phyloP scores from a whole-genome alignment of 75 land plant species.

The Sequoiadendron giganteum region DNA sequence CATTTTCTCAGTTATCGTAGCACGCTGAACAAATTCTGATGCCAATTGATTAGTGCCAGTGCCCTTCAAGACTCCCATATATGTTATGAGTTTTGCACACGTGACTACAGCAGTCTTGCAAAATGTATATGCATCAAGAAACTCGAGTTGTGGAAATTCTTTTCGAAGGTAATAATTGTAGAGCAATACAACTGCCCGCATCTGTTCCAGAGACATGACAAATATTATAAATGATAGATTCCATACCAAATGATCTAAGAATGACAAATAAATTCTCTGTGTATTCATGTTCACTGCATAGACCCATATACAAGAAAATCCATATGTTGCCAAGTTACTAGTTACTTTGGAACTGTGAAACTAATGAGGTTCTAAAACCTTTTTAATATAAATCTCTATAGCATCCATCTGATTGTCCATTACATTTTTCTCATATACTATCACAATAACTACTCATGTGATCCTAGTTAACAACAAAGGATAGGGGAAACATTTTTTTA shows the following conservation, averaged over 20 bases:
- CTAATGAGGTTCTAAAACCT: background rate
- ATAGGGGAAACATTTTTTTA: background rate
- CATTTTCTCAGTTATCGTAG: too few relatives aligned
- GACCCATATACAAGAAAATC: background rate
- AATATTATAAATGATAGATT: background rate
- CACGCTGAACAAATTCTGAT: too few relatives aligned
- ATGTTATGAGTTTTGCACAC: slow-evolving; percentile 26
- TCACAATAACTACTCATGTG: background rate
- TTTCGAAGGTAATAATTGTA: slow-evolving; percentile 62
- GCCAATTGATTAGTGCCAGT: too few relatives aligned
- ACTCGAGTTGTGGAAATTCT: slow-evolving; percentile 28
- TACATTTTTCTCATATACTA: background rate
- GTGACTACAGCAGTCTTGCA: slow-evolving; percentile 39
- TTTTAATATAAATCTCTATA: background rate
- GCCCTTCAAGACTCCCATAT: slow-evolving; percentile 33
- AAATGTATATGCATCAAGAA: too few relatives aligned
- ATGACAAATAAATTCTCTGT: background rate
- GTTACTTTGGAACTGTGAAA: background rate
- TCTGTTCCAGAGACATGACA: background rate
- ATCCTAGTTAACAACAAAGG: background rate
- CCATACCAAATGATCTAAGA: background rate
- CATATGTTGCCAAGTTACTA: background rate
- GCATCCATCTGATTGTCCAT: background rate
- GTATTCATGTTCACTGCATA: background rate
- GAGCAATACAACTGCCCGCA: slow-evolving; percentile 46